Evolutionary conservation across 2,329 filamentous ascomycete genomes (phyloP).

Genomic region (Fusarium algeriense): DNA sequence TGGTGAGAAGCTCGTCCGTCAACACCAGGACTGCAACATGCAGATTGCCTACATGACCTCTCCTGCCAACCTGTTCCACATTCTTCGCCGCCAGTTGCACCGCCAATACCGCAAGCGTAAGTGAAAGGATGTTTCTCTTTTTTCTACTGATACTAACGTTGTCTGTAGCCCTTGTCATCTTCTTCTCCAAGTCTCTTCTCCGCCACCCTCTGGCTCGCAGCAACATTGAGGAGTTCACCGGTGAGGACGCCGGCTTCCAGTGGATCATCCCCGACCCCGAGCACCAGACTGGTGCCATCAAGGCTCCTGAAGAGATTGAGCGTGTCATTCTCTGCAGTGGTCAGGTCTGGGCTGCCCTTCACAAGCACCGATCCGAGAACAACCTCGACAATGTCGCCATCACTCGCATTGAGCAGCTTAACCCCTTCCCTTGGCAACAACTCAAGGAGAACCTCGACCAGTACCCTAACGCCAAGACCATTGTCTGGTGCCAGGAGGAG

Average conservation of each 20-base stretch:
- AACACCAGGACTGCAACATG: slow-evolving; percentile 99
- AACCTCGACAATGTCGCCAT: slow-evolving; percentile 91
- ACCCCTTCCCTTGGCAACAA: slow-evolving; percentile 99
- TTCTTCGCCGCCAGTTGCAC: slow-evolving; percentile 97
- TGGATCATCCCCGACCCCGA: slow-evolving; percentile 95
- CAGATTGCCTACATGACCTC: slow-evolving; percentile 98
- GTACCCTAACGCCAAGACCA: slow-evolving; percentile 97
- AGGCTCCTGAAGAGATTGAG: slow-evolving; percentile 86
- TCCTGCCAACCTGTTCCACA: slow-evolving; percentile 95
- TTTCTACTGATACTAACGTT: slow-evolving; percentile 31
- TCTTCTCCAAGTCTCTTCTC: slow-evolving; percentile 98
- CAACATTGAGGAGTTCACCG: slow-evolving; percentile 88
- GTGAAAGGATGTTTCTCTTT: slow-evolving; percentile 52
- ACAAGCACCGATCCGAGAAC: slow-evolving; percentile 90
- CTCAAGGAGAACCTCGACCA: slow-evolving; percentile 95
- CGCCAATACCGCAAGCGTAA: slow-evolving; percentile 98
- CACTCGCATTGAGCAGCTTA: slow-evolving; percentile 95
- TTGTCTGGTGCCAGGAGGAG: slow-evolving; percentile 98
- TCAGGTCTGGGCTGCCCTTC: slow-evolving; percentile 90
- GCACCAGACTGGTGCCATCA: slow-evolving; percentile 81
- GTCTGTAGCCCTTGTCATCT: slow-evolving; percentile 80
- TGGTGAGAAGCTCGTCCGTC: slow-evolving; percentile 89
- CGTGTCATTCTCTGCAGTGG: slow-evolving; percentile 95
- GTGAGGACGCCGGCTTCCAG: slow-evolving; percentile 86
- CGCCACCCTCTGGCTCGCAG: slow-evolving; percentile 94